Evolutionary conservation across 805 yeast genomes (phyloP), one percentile per base, ranked within the genome.

Genomic region (Lipomyces orientalis): DNA sequence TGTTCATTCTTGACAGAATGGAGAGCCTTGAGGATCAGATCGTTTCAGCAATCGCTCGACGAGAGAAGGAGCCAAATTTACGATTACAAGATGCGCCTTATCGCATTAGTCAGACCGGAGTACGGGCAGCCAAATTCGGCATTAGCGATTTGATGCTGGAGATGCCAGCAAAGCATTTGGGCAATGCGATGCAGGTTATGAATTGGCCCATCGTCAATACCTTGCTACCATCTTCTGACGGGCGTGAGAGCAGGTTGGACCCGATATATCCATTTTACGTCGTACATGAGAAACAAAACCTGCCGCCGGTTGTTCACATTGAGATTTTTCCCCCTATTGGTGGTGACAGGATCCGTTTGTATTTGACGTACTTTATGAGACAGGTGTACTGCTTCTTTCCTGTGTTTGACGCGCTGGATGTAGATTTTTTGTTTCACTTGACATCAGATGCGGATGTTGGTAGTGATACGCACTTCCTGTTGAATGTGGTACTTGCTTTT

Each of bases 321-420:
- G 58, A 54, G 34, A 25, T 25, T 7, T 54, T 54, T 5, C 58
- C 58, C 16, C 16, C 58, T 4, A 16, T 54, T 16, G 34, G 33
- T 16, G 7, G 25, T 14, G 58, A 54, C 16, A 4, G 16, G 7
- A 54, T 54, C 10, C 33, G 58, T 16, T 4, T 54, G 14, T 58
- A 58, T 22, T 10, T 58, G n/a, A 58, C 61, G 16, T 35, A 58
- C 61, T 58, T 12, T 31, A 58, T 58, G 61, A 16, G 29, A 10
- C 31, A 58, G 49, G 61, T 58, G 29, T 59, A 58, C 57, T 29
- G 35, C 22, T 58, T 29, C 16, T 35, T 29, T 31, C 61, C 61
- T 34, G 54, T 58, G 7, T 14, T 58, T 31, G 60, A 58, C 16
- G 14, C 31, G 10, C 54, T 5, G 25, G 16, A 34, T 4, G 61